Conservation (phyloP, 495 filamentous ascomycete species). For the Podospora sp. region DNA sequence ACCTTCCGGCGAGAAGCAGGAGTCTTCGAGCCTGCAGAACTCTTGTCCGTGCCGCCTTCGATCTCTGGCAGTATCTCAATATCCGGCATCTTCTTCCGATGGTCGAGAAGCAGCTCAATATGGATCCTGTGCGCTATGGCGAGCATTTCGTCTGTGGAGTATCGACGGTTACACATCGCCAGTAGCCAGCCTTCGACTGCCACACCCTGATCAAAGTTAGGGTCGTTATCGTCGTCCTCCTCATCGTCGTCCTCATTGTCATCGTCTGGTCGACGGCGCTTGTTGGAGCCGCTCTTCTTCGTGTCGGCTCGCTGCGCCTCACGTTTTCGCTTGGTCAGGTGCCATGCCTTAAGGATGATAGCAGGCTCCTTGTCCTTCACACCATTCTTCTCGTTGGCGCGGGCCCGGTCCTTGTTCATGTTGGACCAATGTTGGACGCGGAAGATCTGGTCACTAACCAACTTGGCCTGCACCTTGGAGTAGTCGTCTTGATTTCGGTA, state of each 20-base stretch:
- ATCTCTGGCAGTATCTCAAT: not conserved
- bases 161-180: not conserved
- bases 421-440: constrained; percentile 64
- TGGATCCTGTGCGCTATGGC: not conserved
- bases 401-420: constrained; percentile 29
- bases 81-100: not conserved
- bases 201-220: not conserved
- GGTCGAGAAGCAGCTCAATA: not conserved
- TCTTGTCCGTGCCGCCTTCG: not conserved
- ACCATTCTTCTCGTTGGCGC: constrained; percentile 57
- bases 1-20: not conserved
- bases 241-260: not conserved
- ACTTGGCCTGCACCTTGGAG: constrained; percentile 58
- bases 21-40: not conserved
- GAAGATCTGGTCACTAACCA: constrained; percentile 60
- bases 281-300: not conserved
- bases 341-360: not conserved
- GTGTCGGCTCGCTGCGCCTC: constrained; percentile 34
- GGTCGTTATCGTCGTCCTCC: not conserved
- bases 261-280: not conserved
- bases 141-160: not conserved
- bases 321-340: constrained; percentile 28
- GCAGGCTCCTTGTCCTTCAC: constrained; percentile 27
- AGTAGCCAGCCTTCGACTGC: not conserved
- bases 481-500: constrained; percentile 67